Evolutionary conservation across 2,329 filamentous ascomycete species (phyloP), one percentile per base, ranked within the genome.

Genomic region (Diplocarpon mali): DNA sequence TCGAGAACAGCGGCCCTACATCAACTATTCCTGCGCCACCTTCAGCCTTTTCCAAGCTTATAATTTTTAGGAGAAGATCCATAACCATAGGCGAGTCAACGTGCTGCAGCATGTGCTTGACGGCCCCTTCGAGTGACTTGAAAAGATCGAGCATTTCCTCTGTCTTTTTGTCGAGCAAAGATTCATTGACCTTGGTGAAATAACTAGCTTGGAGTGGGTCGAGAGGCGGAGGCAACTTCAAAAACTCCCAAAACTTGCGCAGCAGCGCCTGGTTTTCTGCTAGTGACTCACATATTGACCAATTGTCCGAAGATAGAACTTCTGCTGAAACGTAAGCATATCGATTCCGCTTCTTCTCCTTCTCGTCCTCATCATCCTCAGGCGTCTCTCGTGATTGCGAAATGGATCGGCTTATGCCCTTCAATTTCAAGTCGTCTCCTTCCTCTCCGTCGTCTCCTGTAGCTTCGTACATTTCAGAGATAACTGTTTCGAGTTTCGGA

Each of bases 21-120:
- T 96, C 92, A 47, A 96, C 88, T 57, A 95, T 87, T 42, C 90
- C 92, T 61, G 89, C 83, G 4, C 89, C 90, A 40, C 83, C 85
- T 54, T 96, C 90, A 29, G 80, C 84, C 60, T 93, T 90, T 64
- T 98, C 92, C 48, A 98, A 71, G 56, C 87, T 95, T 59, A 98
- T 95, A 48, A 96, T 95, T 66, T 96, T 96, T 52, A 98, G 72
- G 41, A 98, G 68, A 15, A 98, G 70, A 63, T 98, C 92, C 92
- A 98, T 98, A 32, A 98, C 82, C 83, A 95, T 94, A 0, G 92
- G 90, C 56, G 87, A 95, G 63, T 98, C 92, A 29, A 98, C 87
- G 63, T 98, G 92, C 57, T 84, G 83, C 46, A 98, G 73, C 68
- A 98, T 83, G 52, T 88, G 80, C 11, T 85, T 73, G 16, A 98